A percentile compares a stretch with the other conserved stretches of the same genome.
phyloP scores from a whole-genome alignment of 2,329 filamentous ascomycete genomes.

The Verticillium alfalfae region DNA sequence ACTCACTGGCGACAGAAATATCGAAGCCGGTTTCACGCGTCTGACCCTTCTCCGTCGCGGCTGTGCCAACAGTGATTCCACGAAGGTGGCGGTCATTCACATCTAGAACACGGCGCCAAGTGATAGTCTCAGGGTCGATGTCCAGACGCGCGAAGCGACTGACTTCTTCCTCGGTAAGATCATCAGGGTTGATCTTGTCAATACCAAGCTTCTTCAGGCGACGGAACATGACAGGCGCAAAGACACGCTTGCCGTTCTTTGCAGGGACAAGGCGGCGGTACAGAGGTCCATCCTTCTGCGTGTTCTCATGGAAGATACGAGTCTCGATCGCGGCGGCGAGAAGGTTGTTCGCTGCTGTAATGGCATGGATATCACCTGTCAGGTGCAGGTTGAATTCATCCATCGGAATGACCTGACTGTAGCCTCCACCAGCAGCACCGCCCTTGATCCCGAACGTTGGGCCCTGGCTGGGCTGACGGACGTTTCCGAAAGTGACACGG shows the following conservation, averaged over 20 bases:
- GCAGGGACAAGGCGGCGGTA: constrained; percentile 82
- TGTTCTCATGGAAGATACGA: constrained; percentile 95
- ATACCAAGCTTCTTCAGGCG: constrained; percentile 94
- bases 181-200: constrained; percentile 86
- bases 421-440: constrained; percentile 91
- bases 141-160: constrained; percentile 85
- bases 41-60: constrained; percentile 84
- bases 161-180: constrained; percentile 87
- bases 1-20: constrained; percentile 95
- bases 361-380: constrained; percentile 96
- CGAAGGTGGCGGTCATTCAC: constrained; percentile 95
- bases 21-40: constrained; percentile 90
- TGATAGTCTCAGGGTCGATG: constrained; percentile 95
- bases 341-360: constrained; percentile 94
- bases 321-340: constrained; percentile 95
- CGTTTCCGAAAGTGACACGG: constrained; percentile 89
- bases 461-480: constrained; percentile 92
- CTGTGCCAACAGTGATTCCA: constrained; percentile 81
- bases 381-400: constrained; percentile 98
- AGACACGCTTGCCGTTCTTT: constrained; percentile 85
- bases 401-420: constrained; percentile 99
- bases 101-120: constrained; percentile 92
- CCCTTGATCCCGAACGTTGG: constrained; percentile 99
- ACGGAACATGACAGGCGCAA: constrained; percentile 86
- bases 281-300: constrained; percentile 83